A percentile compares a stretch with the other conserved stretches of the same genome.
phyloP scores from a whole-genome alignment of 441 rosid species.

The Euphorbia schlechtendalii region DNA sequence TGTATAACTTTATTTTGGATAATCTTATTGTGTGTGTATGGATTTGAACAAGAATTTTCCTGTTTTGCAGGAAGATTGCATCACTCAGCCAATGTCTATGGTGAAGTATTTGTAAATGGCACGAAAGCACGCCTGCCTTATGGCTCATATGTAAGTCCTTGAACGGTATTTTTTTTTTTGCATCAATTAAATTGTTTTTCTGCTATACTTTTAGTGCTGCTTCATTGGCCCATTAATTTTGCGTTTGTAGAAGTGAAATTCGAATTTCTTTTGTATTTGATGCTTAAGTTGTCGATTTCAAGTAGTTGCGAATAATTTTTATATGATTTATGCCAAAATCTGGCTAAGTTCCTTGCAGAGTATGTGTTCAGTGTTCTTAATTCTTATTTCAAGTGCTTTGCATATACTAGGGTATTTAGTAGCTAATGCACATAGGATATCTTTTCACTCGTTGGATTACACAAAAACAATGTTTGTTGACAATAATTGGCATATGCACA shows the following conservation, averaged over 20 bases:
- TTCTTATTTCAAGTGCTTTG: too few species aligned
- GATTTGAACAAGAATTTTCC: constrained; percentile 22
- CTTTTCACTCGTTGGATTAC: too few species aligned
- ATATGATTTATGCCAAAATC: too few species aligned
- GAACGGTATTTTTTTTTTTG: constrained; percentile 1
- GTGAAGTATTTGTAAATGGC: constrained; percentile 88
- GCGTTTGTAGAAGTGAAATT: background rate
- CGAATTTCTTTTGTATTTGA: background rate
- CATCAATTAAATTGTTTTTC: background rate
- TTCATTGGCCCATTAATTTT: background rate
- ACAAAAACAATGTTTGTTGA: too few species aligned
- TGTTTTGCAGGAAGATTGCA: constrained; percentile 68
- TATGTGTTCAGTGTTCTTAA: too few species aligned
- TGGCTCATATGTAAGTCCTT: constrained; percentile 84
- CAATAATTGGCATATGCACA: too few species aligned
- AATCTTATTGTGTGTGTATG: constrained; percentile 1
- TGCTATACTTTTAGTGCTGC: background rate
- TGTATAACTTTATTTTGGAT: constrained; percentile 1
- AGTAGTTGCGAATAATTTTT: too few species aligned
- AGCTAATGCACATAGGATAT: too few species aligned
- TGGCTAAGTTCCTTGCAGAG: too few species aligned
- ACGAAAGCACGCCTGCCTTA: constrained; percentile 64
- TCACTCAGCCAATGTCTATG: constrained; percentile 66
- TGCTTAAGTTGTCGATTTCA: too few species aligned
- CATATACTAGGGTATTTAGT: too few species aligned